These are phyloP conservation scores for Fusarium xyrophilum DNA, from an alignment of 2,329 filamentous ascomycete species.

Conservation along the genomic window DNA sequence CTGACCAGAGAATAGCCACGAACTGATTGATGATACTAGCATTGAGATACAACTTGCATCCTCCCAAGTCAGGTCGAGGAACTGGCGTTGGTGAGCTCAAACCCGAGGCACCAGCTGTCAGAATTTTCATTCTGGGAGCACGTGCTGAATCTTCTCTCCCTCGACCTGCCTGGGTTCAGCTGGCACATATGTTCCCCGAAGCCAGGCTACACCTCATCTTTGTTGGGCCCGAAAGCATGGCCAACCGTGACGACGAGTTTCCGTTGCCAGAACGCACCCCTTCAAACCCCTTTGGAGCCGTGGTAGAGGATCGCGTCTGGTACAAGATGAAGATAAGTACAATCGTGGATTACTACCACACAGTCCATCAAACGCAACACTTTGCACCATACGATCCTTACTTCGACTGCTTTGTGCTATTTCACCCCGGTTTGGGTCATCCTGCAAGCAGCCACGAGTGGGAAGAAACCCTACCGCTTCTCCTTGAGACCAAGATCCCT, in stretches of 20 bases:
- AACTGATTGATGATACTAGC: conserved; percentile 57
- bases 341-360: conserved; percentile 98
- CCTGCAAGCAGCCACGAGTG: conserved; percentile 93
- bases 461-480: conserved; percentile 85
- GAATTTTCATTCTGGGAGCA: conserved; percentile 91
- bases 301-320: conserved; percentile 89
- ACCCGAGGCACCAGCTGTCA: conserved; percentile 84
- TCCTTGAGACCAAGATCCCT: conserved; percentile 94
- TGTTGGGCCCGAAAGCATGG: conserved; percentile 95
- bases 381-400: conserved; percentile 98
- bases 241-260: conserved; percentile 90
- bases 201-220: conserved; percentile 91
- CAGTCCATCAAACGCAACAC: conserved; percentile 85
- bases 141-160: conserved; percentile 97
- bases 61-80: conserved; percentile 78
- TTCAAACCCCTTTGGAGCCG: conserved; percentile 88
- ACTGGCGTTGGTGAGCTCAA: conserved; percentile 78
- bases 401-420: conserved; percentile 96
- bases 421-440: conserved; percentile 95
- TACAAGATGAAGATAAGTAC: conserved; percentile 95
- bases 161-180: conserved; percentile 90
- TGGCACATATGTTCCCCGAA: conserved; percentile 93
- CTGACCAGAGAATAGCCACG: not conserved
- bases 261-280: conserved; percentile 86
- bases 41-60: conserved; percentile 91